A percentile compares a stretch with the other conserved stretches of the same genome.
Conservation (phyloP, 1,284 basidiomycete genomes). For the Inonotus hispidus region DNA sequence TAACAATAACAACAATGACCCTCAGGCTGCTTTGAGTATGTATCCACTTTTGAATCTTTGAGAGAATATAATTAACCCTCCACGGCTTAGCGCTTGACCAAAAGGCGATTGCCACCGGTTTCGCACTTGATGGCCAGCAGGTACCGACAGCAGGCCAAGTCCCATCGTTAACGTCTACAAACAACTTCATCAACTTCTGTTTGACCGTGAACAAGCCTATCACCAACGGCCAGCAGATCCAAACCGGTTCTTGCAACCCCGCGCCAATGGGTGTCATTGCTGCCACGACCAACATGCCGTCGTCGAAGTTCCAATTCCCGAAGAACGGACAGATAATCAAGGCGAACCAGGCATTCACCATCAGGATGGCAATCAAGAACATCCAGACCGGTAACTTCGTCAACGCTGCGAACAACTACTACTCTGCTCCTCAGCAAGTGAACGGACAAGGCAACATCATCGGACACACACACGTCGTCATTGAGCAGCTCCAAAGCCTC, state of each 20-base stretch:
- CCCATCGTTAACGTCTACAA: conserved; percentile 41
- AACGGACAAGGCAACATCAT: conserved; percentile 45
- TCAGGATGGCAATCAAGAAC: conserved; percentile 44
- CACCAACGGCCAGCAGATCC: conserved; percentile 41
- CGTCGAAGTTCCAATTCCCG: conserved; percentile 44
- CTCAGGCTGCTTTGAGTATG: conserved; percentile 4
- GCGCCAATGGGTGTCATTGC: conserved; percentile 41
- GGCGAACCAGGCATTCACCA: conserved; percentile 42
- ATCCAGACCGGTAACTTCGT: conserved; percentile 50
- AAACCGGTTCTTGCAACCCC: conserved; percentile 37
- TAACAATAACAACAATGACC: background rate
- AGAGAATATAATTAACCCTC: background rate
- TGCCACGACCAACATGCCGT: conserved; percentile 41
- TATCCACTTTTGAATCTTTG: background rate
- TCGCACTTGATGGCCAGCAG: conserved; percentile 40
- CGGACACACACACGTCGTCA: conserved; percentile 63
- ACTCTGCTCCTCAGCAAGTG: conserved; percentile 54
- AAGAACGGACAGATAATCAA: conserved; percentile 38
- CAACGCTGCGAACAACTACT: conserved; percentile 51
- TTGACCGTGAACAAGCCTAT: conserved; percentile 28
- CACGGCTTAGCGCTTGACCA: conserved; percentile 32
- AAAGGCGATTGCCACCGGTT: conserved; percentile 36
- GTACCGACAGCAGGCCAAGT: conserved; percentile 40
- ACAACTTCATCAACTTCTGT: conserved; percentile 53
- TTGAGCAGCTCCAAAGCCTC: conserved; percentile 50